A percentile compares a stretch with the other conserved stretches of the same genome.
Evolutionary conservation across 1,139 yeast genomes (phyloP).

Genomic region (Insectozyma bohioensis): DNA sequence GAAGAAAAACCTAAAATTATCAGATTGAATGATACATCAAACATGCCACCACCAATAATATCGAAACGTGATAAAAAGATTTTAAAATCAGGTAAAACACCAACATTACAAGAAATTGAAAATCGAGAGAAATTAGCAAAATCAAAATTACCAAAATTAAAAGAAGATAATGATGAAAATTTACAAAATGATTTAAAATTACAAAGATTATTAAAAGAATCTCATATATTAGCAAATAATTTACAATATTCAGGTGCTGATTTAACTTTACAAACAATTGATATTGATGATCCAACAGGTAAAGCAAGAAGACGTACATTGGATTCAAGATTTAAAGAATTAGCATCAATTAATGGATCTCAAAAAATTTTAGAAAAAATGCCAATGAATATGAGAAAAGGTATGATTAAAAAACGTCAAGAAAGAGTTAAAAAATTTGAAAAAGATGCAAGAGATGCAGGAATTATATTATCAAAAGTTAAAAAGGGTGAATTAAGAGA

Average conservation of each 20-base stretch:
- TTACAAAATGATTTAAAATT: constrained; percentile 79
- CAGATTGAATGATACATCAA: constrained; percentile 26
- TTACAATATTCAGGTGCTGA: constrained; percentile 72
- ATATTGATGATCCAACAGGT: constrained; percentile 73
- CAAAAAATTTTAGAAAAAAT: constrained; percentile 62
- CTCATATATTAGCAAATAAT: constrained; percentile 72
- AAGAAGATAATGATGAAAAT: constrained; percentile 48
- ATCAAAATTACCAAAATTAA: constrained; percentile 12
- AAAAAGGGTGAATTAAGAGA: constrained; percentile 64
- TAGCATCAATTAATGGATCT: constrained; percentile 53
- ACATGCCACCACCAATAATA: constrained; percentile 11
- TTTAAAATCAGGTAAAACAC: constrained; percentile 42
- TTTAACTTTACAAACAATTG: constrained; percentile 64
- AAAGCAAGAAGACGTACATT: constrained; percentile 74
- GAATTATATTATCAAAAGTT: constrained; percentile 70
- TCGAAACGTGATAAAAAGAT: constrained; percentile 33
- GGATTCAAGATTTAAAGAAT: constrained; percentile 59
- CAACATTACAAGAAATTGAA: constrained; percentile 37
- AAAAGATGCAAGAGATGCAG: constrained; percentile 82
- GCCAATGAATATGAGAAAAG: constrained; percentile 88
- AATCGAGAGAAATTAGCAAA: constrained; percentile 10
- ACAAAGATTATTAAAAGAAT: constrained; percentile 79
- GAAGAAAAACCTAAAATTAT: constrained; percentile 41
- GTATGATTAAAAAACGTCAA: constrained; percentile 64
- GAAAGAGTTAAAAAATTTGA: constrained; percentile 58